Percentiles rank a stretch among this genome's conserved stretches.
These are phyloP conservation scores for Dactylellina leptospora DNA, from an alignment of 2,329 filamentous ascomycete species.

Conservation along the genomic window DNA sequence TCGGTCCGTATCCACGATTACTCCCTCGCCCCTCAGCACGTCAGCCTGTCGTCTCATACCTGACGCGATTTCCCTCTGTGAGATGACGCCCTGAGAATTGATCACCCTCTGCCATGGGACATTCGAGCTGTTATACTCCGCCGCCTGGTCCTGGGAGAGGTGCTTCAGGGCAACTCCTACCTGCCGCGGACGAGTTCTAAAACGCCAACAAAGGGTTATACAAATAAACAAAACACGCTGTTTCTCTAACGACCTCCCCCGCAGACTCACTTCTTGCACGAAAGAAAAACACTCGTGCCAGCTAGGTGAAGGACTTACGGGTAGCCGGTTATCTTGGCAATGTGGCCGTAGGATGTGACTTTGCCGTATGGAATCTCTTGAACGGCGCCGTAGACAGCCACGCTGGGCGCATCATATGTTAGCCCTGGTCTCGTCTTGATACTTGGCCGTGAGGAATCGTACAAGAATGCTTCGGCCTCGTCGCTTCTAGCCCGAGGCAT, in stretches of 20 bases:
- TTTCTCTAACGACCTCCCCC: too few species aligned
- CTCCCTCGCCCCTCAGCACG: conserved; percentile 59
- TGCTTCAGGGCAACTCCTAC: conserved; percentile 92
- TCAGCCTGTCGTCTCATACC: conserved; percentile 59
- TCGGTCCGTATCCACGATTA: conserved; percentile 58
- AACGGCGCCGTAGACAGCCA: conserved; percentile 79
- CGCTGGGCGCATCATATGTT: conserved; percentile 5
- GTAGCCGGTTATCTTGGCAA: conserved; percentile 75
- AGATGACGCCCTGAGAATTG: conserved; percentile 82
- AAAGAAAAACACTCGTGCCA: too few species aligned
- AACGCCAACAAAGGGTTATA: not conserved
- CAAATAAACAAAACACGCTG: not conserved
- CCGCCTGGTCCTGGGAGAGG: conserved; percentile 68
- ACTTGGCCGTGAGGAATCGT: too few species aligned
- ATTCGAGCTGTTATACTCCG: conserved; percentile 74
- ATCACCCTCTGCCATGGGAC: conserved; percentile 97
- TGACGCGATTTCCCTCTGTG: conserved; percentile 67
- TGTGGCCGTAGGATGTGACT: conserved; percentile 88
- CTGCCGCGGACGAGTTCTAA: conserved; percentile 69
- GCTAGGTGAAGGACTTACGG: conserved; percentile 67
- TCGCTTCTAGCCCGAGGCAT: conserved; percentile 63
- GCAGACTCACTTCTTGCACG: too few species aligned
- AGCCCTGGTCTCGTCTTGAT: too few species aligned
- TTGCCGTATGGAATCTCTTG: conserved; percentile 83
- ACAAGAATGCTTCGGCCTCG: conserved; percentile 77